These are phyloP conservation scores for Huiozyma sinensis DNA, from an alignment of 805 yeast genomes.

Conservation along the genomic window DNA sequence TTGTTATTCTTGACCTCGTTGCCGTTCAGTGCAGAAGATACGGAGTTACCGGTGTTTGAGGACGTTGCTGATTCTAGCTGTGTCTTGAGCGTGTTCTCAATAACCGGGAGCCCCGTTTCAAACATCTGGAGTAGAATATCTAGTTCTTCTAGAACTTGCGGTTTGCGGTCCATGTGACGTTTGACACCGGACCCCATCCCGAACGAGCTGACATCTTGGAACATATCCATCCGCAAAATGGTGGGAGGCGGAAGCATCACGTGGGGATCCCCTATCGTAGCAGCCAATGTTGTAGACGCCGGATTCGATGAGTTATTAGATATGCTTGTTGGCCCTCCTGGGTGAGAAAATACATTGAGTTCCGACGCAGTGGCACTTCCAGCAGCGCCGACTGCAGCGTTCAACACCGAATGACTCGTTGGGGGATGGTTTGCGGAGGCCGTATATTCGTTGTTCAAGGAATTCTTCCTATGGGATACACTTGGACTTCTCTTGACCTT, in stretches of 20 bases:
- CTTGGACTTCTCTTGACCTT: slow-evolving; percentile 18
- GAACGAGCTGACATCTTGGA: slow-evolving; percentile 15
- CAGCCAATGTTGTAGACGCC: neutral
- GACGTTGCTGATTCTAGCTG: slow-evolving; percentile 7
- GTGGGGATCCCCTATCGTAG: slow-evolving; percentile 10
- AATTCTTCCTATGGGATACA: slow-evolving; percentile 10
- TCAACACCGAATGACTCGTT: neutral
- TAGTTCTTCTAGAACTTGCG: slow-evolving; percentile 23
- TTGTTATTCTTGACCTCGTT: too few species aligned
- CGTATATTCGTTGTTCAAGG: neutral
- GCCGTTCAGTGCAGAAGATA: too few species aligned
- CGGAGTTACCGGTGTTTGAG: too few species aligned
- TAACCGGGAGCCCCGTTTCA: slow-evolving; percentile 22
- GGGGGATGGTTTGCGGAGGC: neutral
- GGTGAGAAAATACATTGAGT: neutral
- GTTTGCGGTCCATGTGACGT: slow-evolving; percentile 19
- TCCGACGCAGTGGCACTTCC: neutral
- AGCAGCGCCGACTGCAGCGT: neutral
- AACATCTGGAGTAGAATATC: slow-evolving; percentile 19
- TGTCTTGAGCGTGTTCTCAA: slow-evolving; percentile 21
- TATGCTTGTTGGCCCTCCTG: neutral
- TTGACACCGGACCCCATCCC: slow-evolving; percentile 3
- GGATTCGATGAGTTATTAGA: neutral
- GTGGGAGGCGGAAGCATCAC: slow-evolving; percentile 14
- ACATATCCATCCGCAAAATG: slow-evolving; percentile 18